These are phyloP conservation scores for Nepenthes alata DNA, from an alignment of 179 eudicot species.

Conservation along the genomic window DNA sequence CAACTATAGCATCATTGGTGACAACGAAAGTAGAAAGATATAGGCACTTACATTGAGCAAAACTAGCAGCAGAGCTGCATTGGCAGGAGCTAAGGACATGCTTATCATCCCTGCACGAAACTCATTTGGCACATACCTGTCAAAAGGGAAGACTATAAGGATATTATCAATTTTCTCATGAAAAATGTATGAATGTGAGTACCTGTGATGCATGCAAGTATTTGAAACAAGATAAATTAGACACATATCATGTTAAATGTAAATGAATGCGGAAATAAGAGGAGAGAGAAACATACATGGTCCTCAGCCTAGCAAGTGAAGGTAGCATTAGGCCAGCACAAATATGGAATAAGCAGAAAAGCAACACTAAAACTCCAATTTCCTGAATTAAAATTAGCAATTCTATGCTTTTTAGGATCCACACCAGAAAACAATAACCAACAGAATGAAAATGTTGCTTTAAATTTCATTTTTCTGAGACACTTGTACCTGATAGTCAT, in stretches of 20 bases:
- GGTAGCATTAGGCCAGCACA: slow-evolving; percentile 69
- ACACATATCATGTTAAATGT: background rate
- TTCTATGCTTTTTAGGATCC: slow-evolving; percentile 1
- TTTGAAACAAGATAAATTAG: background rate
- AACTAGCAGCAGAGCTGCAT: slow-evolving; percentile 45
- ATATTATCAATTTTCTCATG: background rate
- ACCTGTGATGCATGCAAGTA: background rate
- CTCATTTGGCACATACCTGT: slow-evolving; percentile 78
- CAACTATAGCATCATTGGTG: background rate
- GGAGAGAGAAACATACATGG: slow-evolving; percentile 37
- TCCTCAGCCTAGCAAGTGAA: slow-evolving; percentile 80
- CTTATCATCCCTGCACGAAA: slow-evolving; percentile 83
- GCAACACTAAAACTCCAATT: slow-evolving; percentile 53
- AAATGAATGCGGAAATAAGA: background rate
- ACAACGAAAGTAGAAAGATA: background rate
- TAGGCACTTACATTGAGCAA: slow-evolving; percentile 44
- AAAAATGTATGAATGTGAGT: background rate
- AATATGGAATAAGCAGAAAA: slow-evolving; percentile 68
- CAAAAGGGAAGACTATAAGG: slow-evolving; percentile 2
- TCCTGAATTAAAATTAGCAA: slow-evolving; percentile 38
- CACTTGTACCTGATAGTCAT: slow-evolving; percentile 76
- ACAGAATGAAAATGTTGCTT: background rate
- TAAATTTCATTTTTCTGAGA: too few relatives aligned
- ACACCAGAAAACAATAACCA: background rate
- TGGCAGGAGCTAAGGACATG: slow-evolving; percentile 70